These are phyloP conservation scores for Nicotiana tomentosiformis DNA, from an alignment of 257 asterid genomes.

Conservation along the genomic window DNA sequence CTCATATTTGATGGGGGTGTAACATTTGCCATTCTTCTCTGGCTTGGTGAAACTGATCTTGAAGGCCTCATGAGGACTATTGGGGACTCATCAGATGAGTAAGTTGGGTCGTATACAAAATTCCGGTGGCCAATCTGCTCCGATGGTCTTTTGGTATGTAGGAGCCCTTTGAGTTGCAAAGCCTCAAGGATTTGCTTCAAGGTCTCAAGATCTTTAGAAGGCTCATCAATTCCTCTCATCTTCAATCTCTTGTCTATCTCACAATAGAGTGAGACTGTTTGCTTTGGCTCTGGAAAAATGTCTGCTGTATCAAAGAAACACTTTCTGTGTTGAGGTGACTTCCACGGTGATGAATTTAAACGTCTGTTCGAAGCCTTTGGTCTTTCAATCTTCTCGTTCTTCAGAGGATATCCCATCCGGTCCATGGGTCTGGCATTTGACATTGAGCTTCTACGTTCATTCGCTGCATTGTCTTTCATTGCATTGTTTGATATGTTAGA, in stretches of 20 bases:
- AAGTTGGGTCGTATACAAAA: conserved; percentile 36
- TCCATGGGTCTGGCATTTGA: conserved; percentile 16
- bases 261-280: conserved; percentile 37
- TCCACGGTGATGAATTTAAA: conserved; percentile 39
- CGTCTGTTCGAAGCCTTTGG: conserved; percentile 35
- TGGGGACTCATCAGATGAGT: conserved; percentile 46
- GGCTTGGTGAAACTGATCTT: conserved; percentile 27
- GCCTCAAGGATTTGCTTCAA: conserved; percentile 90
- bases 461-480: conserved; percentile 13
- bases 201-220: conserved; percentile 74
- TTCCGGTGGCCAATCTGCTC: conserved; percentile 38
- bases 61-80: conserved; percentile 57
- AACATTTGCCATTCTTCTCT: conserved; percentile 31
- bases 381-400: conserved; percentile 24
- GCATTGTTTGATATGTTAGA: conserved; percentile 16
- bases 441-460: neutral
- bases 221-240: conserved; percentile 72
- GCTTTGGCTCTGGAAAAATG: conserved; percentile 74
- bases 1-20: conserved; percentile 25
- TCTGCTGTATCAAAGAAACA: conserved; percentile 71
- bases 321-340: conserved; percentile 48
- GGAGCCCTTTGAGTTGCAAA: conserved; percentile 84
- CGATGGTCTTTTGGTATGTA: conserved; percentile 48
- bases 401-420: conserved; percentile 25
- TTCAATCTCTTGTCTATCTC: conserved; percentile 67